phyloP scores from a whole-genome alignment of 2,329 filamentous ascomycete genomes.

The Exophiala sp. region DNA sequence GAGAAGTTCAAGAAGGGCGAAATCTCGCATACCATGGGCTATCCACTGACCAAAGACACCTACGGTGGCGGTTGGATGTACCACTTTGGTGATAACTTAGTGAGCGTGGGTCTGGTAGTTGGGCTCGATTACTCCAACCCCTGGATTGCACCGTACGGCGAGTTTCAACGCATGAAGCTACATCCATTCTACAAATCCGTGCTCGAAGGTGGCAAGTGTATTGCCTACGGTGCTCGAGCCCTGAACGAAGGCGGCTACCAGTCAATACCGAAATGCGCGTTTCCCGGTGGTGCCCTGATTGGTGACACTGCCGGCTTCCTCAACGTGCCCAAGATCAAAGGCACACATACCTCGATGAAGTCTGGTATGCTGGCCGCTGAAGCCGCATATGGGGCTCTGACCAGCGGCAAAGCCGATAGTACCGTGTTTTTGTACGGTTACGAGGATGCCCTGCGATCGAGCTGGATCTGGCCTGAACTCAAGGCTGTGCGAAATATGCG shows the following conservation, averaged over 20 bases:
- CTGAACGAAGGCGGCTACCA: constrained; percentile 95
- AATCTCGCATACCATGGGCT: constrained; percentile 87
- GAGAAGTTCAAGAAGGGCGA: constrained; percentile 87
- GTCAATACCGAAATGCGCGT: constrained; percentile 94
- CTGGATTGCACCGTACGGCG: constrained; percentile 89
- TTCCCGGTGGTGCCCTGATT: constrained; percentile 91
- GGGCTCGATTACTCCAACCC: constrained; percentile 95
- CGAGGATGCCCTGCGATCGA: constrained; percentile 80
- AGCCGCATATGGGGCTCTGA: constrained; percentile 76
- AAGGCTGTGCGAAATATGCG: constrained; percentile 96
- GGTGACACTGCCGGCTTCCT: constrained; percentile 95
- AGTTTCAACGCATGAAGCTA: constrained; percentile 98
- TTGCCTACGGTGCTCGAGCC: constrained; percentile 90
- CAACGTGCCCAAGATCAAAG: constrained; percentile 98
- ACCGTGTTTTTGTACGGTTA: constrained; percentile 87
- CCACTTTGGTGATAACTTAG: constrained; percentile 96
- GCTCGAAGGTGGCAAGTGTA: constrained; percentile 94
- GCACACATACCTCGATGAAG: constrained; percentile 96
- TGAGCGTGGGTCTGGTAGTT: constrained; percentile 85
- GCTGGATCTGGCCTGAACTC: constrained; percentile 88
- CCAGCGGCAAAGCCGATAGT: constrained; percentile 53
- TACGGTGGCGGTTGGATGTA: constrained; percentile 99
- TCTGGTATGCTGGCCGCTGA: constrained; percentile 95
- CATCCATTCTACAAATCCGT: constrained; percentile 85
- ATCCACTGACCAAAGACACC: constrained; percentile 79